Base-by-base conservation (phyloP, 116 monocot species). In the Iris pallida region DNA sequence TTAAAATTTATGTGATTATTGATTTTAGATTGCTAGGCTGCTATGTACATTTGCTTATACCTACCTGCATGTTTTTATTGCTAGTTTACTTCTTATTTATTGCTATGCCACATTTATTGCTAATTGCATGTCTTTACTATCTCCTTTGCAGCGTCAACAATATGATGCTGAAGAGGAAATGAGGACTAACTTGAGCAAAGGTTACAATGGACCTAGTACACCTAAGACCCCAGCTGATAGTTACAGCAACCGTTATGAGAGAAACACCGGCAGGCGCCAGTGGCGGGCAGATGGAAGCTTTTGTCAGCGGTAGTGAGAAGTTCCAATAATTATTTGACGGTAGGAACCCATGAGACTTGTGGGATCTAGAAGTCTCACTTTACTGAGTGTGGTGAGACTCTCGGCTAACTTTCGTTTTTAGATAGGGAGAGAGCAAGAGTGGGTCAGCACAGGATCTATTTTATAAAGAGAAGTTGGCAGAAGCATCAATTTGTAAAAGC, bases 121-220 rank as follows among this genome's bases (percentile, higher is more conserved):
- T 30, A 30, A 30, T 30, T 30, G 30, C 13, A 4, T 51, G 49
- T 51, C 7, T 66, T 20, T 20, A 20, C 30, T 30, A 41, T 40
- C 11, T 30, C 13, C 20, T 51, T 9, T 66, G 6, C 68, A 68
- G 68, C 68, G 68, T 5, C 16, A 17, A 15, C 68, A 68, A 44
- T 68, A 68, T 18, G 68, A 68, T 56, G 68, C 20, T 9, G 68
- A 68, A 68, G 68, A 68, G 55, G 68, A 68, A 12, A 15, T 43
- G 55, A 68, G 68, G 68, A 43, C 68, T 55, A 15, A 9, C 55
- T 52, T 52, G 14, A 41, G 10, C 4, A 68, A 18, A 43, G 44
- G 53, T 16, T 6, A 56, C 17, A 53, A 55, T 55, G 47, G 9
- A 3, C 9, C 4, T 12, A 55, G 43, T 42, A 40, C 68, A 42